These are phyloP conservation scores for Rhodosporidiobolus odoratus DNA, from an alignment of 768 basidiomycete genomes.

Conservation along the genomic window DNA sequence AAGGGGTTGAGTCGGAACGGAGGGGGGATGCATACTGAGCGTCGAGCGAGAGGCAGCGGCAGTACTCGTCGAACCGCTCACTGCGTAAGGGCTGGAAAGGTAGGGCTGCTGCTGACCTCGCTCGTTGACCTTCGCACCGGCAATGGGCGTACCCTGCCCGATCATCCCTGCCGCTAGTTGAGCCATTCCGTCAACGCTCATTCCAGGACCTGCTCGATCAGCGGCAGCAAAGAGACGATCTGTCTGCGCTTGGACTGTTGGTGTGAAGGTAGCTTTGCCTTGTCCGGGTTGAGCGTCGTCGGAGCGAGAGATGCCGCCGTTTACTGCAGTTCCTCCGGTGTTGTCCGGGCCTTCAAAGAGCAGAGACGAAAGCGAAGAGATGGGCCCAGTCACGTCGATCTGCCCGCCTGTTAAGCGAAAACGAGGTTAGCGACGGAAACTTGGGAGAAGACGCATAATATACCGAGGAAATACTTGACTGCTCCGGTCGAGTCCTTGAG, in stretches of 20 bases:
- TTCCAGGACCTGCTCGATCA: background rate
- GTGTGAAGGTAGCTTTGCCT: background rate
- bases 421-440: background rate
- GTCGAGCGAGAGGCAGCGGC: no score
- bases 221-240: background rate
- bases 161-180: background rate
- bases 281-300: background rate
- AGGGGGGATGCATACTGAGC: no score
- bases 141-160: no score
- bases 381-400: conserved; percentile 7
- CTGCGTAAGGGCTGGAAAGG: no score
- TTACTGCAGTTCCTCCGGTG: background rate
- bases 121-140: no score
- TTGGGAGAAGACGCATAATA: background rate
- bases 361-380: background rate
- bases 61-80: no score
- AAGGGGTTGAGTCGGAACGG: no score
- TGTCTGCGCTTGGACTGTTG: conserved; percentile 2
- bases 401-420: conserved; percentile 4
- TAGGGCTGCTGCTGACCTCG: no score
- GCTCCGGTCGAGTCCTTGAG: background rate
- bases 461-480: conserved; percentile 20
- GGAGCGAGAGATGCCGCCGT: background rate
- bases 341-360: background rate
- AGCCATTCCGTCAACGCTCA: background rate